Evolutionary conservation across 176 grass and related monocot genomes (phyloP), one percentile per base, ranked within the genome.

Genomic region (Panicum miliaceum): DNA sequence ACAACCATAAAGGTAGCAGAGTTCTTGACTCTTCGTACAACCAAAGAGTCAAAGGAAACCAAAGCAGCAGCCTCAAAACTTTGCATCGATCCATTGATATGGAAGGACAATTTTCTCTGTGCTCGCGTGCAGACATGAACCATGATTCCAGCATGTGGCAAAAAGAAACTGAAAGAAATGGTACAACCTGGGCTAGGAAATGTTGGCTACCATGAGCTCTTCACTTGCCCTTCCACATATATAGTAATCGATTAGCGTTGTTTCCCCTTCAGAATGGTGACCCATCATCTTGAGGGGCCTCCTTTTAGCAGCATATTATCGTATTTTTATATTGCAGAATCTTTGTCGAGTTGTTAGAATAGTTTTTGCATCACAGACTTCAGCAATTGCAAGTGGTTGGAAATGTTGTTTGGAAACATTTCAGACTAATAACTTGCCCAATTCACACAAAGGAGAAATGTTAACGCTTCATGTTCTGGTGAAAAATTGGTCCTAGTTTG

Each of bases 91-190:
- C 53, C 53, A 70, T 68, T 58, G 54, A 10, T 67, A 71, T 53
- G 1, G 4, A 58, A 84, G 48, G 43, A 14, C n/a, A n/a, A n/a
- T n/a, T n/a, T n/a, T n/a, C n/a, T n/a, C 10, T 71, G 35, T 62
- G 63, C 64, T 68, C 14, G 25, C 54, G 52, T 77, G 64, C 42
- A 85, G 64, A 81, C 71, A 77, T 81, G 26, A 69, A 35, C 76
- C 77, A 40, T 13, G 16, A 37, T 69, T 73, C 35, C 53, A 70
- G 52, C 71, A 63, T 81, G 9, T 20, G 58, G 18, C 76, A 43
- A 69, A 73, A 89, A 84, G 58, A 80, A 68, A 54, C 40, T 80
- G 51, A 79, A 80, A 62, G 23, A 76, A 85, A 85, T 61, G 65
- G 62, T 32, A 75, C 50, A 68, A 56, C 10, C 54, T 73, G 64